phyloP scores from a whole-genome alignment of 331 rosid species.

The Erythrophleum ivorense region DNA sequence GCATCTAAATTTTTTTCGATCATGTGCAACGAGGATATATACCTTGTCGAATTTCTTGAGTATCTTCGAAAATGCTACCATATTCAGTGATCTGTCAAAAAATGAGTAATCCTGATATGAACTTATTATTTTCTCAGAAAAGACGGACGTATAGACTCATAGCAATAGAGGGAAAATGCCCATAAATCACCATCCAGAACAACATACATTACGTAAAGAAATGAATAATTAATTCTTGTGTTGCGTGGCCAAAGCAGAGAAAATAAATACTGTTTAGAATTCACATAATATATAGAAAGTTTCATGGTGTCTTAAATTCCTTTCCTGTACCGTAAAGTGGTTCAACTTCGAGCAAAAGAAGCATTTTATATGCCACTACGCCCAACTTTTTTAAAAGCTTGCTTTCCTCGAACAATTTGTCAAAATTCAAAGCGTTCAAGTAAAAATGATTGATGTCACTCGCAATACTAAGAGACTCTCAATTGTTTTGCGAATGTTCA shows the following conservation, averaged over 20 bases:
- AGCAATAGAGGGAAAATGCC: not conserved
- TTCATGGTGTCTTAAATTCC: not conserved
- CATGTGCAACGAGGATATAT: not conserved
- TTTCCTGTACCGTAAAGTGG: slow-evolving; percentile 5
- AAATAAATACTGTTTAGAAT: not conserved
- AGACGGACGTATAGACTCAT: not conserved
- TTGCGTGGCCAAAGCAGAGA: not conserved
- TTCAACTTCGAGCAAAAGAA: not conserved
- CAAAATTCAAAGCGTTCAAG: not conserved
- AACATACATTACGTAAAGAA: slow-evolving; percentile 23
- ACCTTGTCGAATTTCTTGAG: slow-evolving; percentile 98
- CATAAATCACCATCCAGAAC: not conserved
- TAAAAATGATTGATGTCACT: not conserved
- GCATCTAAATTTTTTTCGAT: not conserved
- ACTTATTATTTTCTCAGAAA: not conserved
- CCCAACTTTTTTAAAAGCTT: slow-evolving; percentile 1
- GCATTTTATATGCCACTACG: not conserved
- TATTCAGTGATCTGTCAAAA: slow-evolving; percentile 76
- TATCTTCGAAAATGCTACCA: slow-evolving; percentile 84
- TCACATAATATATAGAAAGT: not conserved
- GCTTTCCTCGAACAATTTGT: not conserved
- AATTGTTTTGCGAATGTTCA: not conserved
- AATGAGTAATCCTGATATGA: slow-evolving; percentile 14
- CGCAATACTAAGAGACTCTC: not conserved
- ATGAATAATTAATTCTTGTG: not conserved